Base-by-base conservation (phyloP, 2,329 filamentous ascomycete genomes). In the Microascus cirrosus region DNA sequence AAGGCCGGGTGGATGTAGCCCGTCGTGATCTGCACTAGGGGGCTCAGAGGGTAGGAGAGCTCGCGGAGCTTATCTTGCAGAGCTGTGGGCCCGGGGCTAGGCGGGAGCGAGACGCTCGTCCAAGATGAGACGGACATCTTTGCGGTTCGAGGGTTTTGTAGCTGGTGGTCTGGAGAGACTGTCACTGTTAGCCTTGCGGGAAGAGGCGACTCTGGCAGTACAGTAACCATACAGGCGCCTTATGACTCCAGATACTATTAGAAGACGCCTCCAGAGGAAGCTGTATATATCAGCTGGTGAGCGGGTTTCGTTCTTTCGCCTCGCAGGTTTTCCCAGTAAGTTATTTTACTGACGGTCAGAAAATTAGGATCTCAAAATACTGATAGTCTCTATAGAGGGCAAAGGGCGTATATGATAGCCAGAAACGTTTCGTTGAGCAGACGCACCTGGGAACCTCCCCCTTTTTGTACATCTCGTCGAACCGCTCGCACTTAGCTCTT, bases 1-100 rank as follows among this genome's bases (percentile, higher is more conserved):
- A 87, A 91, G 58, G 74, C 68, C 0, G 83, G 80, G 65, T 89
- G 86, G 2, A 86, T 72, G n/a, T 71, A 66, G 55, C 86, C 86
- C 1, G 79, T 81, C 24, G 76, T 75, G 62, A 86, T 71, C 69
- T 84, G 80, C 8, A 87, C 82, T 6, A 91, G 81, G 1, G 87
- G 86, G 0, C 80, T 78, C 25, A 91, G 80, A 24, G 76, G 77
- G 12, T 88, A 78, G 22, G 80, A 77, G 78, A 91, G 85, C 62
- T 87, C 80, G 25, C 73, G 65, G 59, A 91, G 77, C 66, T 90
- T 89, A 61, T 11, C 20, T 22, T 22, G 39, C 15, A 45, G 39
- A 3, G 39, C n/a, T 45, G 39, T n/a, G 1, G 39, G 15, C 10
- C 7, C 6, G 15, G 39, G 8, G 13, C 39, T 45, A 2, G 39